Base-by-base conservation (phyloP, 345 rosid species). In the Euphorbia peplus region DNA sequence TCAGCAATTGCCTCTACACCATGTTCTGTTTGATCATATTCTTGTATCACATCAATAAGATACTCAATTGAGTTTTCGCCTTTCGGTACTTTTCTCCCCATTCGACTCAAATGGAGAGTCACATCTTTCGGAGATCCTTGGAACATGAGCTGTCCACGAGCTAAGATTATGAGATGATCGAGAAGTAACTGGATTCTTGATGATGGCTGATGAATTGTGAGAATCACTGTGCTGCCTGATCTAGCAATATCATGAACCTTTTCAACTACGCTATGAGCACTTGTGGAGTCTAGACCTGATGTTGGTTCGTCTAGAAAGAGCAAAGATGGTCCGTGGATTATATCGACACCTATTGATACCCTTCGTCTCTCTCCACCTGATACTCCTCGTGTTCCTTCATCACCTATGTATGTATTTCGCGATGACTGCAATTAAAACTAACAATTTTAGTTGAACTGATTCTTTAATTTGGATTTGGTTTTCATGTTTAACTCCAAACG, bases 241-340 rank as follows among this genome's bases (percentile, higher is more conserved):
- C 83, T 83, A 0, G 90, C 88, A 5, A 85, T 88, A 84, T 76
- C 76, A 42, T 83, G 87, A 8, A 88, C 88, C 73, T 86, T 88
- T 60, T 88, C 90, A 1, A 88, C 80, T 4, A 88, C 87, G 13
- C 80, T 86, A 54, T 88, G 61, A 59, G 92, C 92, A 61, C 86
- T 85, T 28, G 87, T 82, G 6, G 92, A 88, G 75, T 85, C 90
- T 3, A 85, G 83, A 12, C 92, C 90, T 8, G 88, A 87, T 22
- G 92, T 85, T n/a, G 92, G 92, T 80, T 87, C 92, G n/a, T 87
- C 91, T 1, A 87, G 79, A 70, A 87, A 84, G 18, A 87, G 83
- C 8, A 87, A 75, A 4, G 84, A 64, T 30, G 91, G 87, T 54
- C 88, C 87, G 1, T 87, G 91, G 70, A 87, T 87, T 60, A 87